Conservation (phyloP, 2,329 filamentous ascomycete genomes). For the Verticillium alfalfae region DNA sequence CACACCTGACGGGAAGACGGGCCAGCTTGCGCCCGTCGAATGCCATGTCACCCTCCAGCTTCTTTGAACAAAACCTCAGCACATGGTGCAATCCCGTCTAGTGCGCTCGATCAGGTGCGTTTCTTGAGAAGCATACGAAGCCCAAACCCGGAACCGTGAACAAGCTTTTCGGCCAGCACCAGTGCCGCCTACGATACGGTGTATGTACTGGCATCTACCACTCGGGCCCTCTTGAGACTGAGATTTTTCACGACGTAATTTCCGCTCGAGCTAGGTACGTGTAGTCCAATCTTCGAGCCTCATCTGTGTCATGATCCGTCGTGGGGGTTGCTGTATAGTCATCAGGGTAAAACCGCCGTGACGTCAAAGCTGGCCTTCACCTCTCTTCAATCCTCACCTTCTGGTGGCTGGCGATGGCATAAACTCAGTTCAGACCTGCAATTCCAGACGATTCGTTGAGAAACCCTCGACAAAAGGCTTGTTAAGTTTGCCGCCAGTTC, state of each 20-base stretch:
- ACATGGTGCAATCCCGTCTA: not conserved
- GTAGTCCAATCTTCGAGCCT: not conserved
- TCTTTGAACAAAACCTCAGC: not conserved
- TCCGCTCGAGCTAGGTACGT: not conserved
- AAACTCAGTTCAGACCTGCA: too few species aligned
- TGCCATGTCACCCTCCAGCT: not conserved
- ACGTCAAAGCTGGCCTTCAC: not conserved
- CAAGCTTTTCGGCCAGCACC: not conserved
- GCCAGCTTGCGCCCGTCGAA: not conserved
- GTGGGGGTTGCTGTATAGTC: not conserved
- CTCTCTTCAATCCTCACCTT: not conserved
- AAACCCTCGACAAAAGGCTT: not conserved
- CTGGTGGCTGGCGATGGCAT: too few species aligned
- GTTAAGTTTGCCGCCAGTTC: not conserved
- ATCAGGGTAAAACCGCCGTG: not conserved
- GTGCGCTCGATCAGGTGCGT: not conserved
- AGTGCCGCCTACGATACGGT: not conserved
- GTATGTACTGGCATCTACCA: not conserved
- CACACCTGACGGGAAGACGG: not conserved
- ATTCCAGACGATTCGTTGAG: too few species aligned
- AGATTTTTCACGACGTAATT: not conserved
- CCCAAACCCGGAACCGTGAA: not conserved
- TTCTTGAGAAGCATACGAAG: not conserved
- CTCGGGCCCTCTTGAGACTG: not conserved
- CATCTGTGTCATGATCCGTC: not conserved